Evolutionary conservation across 164 flowering plant genomes (phyloP), one percentile per base, ranked within the genome.

Genomic region (Houttuynia cordata): DNA sequence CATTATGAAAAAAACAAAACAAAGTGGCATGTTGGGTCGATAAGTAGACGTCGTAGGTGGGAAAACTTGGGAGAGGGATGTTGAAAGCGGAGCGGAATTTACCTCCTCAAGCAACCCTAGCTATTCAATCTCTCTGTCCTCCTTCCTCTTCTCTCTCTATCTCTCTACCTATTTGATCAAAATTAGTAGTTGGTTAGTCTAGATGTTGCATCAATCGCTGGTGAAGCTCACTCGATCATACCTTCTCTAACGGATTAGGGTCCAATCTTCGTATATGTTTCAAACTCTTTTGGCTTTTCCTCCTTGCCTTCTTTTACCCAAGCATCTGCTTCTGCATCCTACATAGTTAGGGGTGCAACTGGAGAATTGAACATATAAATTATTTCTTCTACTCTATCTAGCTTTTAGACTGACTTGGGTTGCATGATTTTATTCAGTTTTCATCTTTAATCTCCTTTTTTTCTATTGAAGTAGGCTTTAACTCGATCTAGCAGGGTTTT

Each of bases 181-280:
- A 12, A 17, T 45, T 12, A 53, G 53, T 10, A 67, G 25, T 61
- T 70, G 70, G 87, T 84, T 82, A 80, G 90, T 75, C 83, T 59
- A 78, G 72, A 79, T 70, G 84, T 81, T 76, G 81, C 90, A 82
- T 82, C 85, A 80, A 72, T 72, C 73, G 64, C 81, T 73, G 69
- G 70, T 66, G 68, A 20, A 67, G 71, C 73, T 80, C 82, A 72
- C 68, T 81, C 81, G 10, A 21, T 52, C 78, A 80, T 77, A 72
- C 76, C 69, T 64, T 68, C 71, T 71, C 81, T 78, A 80, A 80
- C 84, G 74, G 76, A 76, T 71, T 62, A 57, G 49, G 63, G 61
- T 58, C 56, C 58, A 55, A 57, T 41, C 61, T 40, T 22, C 59
- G 40, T 62, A 62, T 23, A 54, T 54, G 51, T 41, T 40, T 20